Percentiles rank a stretch among this genome's conserved stretches.
Evolutionary conservation across 2,329 filamentous ascomycete genomes (phyloP).

Genomic region (Cercospora sojina): DNA sequence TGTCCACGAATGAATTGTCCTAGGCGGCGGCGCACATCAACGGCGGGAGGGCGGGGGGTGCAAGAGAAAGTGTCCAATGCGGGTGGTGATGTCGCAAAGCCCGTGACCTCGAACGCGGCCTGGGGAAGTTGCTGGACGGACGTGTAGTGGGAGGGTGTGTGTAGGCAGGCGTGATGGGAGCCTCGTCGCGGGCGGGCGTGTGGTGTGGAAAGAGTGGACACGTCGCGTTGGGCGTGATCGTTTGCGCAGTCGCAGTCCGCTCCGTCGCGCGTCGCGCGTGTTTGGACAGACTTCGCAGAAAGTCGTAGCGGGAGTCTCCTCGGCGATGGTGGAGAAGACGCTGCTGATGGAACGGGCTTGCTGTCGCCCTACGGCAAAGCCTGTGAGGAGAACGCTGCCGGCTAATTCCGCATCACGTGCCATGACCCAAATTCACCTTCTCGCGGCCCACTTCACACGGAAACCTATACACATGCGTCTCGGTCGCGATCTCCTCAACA

Average conservation of each 20-base stretch:
- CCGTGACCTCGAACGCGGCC: slow-evolving; percentile 7
- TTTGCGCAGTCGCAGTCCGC: slow-evolving; percentile 4
- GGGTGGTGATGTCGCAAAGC: slow-evolving; percentile 5
- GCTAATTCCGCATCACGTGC: not conserved
- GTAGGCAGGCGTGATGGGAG: slow-evolving; percentile 14
- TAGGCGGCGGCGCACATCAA: slow-evolving; percentile 19
- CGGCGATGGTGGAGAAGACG: slow-evolving; percentile 17
- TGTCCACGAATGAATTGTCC: slow-evolving; percentile 12
- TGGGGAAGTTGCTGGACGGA: slow-evolving; percentile 10
- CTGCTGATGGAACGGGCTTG: slow-evolving; percentile 11
- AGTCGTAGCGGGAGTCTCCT: slow-evolving; percentile 13
- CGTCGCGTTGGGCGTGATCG: not conserved
- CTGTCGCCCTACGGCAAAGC: slow-evolving; percentile 7
- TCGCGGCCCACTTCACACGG: not conserved
- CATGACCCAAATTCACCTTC: not conserved
- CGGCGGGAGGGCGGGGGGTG: not conserved
- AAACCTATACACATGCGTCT: not conserved
- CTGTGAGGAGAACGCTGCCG: slow-evolving; percentile 1
- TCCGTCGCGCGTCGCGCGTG: slow-evolving; percentile 14
- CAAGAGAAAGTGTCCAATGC: slow-evolving; percentile 7
- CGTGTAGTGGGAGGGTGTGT: not conserved
- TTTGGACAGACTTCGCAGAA: slow-evolving; percentile 9
- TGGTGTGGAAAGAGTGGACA: slow-evolving; percentile 3
- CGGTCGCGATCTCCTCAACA: not conserved
- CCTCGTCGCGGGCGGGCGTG: slow-evolving; percentile 7